Base-by-base conservation (phyloP, 495 filamentous ascomycete species). In the Amphirosellinia nigrospora region DNA sequence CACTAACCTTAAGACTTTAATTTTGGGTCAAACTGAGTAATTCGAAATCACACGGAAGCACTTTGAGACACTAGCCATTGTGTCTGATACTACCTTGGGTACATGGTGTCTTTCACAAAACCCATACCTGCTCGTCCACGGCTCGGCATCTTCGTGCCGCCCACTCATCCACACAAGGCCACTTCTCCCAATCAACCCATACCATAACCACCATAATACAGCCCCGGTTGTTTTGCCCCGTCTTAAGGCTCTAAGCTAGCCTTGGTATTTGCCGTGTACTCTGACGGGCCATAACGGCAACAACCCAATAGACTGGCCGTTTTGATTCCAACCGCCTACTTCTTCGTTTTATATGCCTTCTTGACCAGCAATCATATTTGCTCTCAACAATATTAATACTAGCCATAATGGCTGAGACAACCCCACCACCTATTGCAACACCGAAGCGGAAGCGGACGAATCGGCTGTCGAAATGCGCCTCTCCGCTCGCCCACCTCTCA, bases 361-460 rank as follows among this genome's bases (percentile, higher is more conserved):
- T n/a, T 6, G 5, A 7, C 16, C 55, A 30, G 28, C 50, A 30
- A 16, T 53, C 21, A 7, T 16, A 30, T 16, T 30, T 6, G 8
- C 26, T 36, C 10, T 36, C 53, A n/a, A 7, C 2, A 36, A 34
- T 19, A n/a, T 6, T 16, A 21, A 21, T n/a, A 13, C 36, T 36
- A 28, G 26, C 50, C 41, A 15, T 52, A 15, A 78, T 78, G 76
- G 72, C 76, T 48, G 76, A 74, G 66, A 66, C 72, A 43, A 28
- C 36, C 50, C 34, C 70, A 71, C 58, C 71, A 61, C 70, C 71
- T n/a, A 64, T 68, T 11, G 68, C 67, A 34, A 85, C 85, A 6
- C 84, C 84, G 4, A 86, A 86, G 80, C 75, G 84, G 64, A 86
- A 86, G 74, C 82, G 81, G 72, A 73, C 52, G 72, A 79, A 66